Evolutionary conservation across 192 early-diverging fungal species (phyloP).

Genomic region (Geosiphon pyriformis): DNA sequence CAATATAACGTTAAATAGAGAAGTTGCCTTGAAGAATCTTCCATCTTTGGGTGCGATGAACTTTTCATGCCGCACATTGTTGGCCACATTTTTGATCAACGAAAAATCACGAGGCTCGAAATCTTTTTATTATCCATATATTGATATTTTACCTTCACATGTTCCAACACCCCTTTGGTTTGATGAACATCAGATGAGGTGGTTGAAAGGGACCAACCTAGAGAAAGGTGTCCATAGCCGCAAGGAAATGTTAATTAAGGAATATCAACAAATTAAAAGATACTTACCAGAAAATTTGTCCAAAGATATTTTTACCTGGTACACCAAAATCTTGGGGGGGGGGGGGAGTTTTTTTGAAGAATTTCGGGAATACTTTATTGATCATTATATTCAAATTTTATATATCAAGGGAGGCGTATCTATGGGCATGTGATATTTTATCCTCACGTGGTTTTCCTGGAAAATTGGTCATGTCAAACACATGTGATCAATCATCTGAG

Average conservation of each 20-base stretch:
- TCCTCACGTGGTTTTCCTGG: neutral
- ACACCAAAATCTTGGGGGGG: too few species aligned
- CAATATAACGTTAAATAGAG: neutral
- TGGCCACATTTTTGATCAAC: too few species aligned
- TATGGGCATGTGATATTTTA: neutral
- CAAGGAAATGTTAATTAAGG: neutral
- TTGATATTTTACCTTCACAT: slow-evolving; percentile 2
- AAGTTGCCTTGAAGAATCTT: neutral
- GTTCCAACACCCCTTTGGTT: neutral
- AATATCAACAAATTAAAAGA: too few species aligned
- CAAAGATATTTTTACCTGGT: too few species aligned
- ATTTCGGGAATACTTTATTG: too few species aligned
- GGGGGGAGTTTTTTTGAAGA: too few species aligned
- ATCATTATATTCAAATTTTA: too few species aligned
- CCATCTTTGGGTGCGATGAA: neutral
- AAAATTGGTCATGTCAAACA: neutral
- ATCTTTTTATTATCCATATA: neutral
- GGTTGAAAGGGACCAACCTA: neutral
- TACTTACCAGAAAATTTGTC: too few species aligned
- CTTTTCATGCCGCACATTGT: neutral
- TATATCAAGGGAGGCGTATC: neutral
- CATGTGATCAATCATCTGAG: neutral
- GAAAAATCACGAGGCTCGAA: too few species aligned
- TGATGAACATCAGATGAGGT: neutral
- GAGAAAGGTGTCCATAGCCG: neutral